Evolutionary conservation across 1,139 yeast genomes (phyloP), one percentile per base, ranked within the genome.

Genomic region (Ashbya aceris): DNA sequence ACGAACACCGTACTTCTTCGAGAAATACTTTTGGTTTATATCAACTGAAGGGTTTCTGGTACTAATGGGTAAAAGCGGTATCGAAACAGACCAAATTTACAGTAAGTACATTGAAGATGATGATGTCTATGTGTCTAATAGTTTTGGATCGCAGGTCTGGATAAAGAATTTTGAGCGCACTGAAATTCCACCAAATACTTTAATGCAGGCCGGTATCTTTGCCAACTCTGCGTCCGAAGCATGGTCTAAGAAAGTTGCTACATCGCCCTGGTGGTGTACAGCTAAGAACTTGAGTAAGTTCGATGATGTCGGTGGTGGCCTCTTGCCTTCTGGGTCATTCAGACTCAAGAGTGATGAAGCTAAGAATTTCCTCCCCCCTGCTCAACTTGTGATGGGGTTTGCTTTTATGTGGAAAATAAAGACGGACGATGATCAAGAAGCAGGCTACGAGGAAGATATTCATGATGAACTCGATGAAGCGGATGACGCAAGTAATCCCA

Each of bases 21-120:
- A 91, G 57, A 91, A 91, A 61, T 91, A 83, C 60, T 79, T 70
- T 56, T 91, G 98, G 98, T 91, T 91, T 58, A 71, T 87, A 27
- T 75, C 95, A 0, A 80, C 81, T 49, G 97, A 91, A 58, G 95
- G 95, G 0, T 87, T 84, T 55, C 67, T 91, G 42, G 84, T 94
- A 48, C 62, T 91, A 40, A 87, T 91, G 39, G 97, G 96, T 1
- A 77, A 86, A 49, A 96, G 93, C 58, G 74, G 73, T 17, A 62
- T 76, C n/a, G 97, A 91, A 58, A 73, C 77, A n/a, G 96, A 87
- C 54, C 73, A 85, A 67, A 74, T 91, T 30, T 83, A 83, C 55
- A 79, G 83, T 53, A 74, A 87, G 43, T 84, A 86, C 56, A 79
- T 89, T 60, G 70, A 68, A 32, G 79, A 77, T 41, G 75, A 74